Conservation (phyloP, 2,329 filamentous ascomycete species). For the Calonectria pteridis region DNA sequence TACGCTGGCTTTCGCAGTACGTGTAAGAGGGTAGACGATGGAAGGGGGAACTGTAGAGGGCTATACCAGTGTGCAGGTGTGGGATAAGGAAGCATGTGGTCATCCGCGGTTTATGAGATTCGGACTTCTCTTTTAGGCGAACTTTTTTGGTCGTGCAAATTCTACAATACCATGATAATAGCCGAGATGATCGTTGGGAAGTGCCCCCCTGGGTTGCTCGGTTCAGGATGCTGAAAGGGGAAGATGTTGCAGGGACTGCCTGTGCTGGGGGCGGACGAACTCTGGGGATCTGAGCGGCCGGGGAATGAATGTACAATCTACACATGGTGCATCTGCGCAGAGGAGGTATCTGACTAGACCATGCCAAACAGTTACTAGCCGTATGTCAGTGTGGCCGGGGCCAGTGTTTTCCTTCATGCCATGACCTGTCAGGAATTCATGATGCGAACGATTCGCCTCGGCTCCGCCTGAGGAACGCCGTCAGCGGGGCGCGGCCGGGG, state of each 20-base stretch:
- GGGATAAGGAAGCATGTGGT: conserved; percentile 33
- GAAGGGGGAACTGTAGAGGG: conserved; percentile 26
- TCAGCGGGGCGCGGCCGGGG: conserved; percentile 21
- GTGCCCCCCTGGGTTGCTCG: neutral
- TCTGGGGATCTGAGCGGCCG: conserved; percentile 14
- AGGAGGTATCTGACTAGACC: neutral
- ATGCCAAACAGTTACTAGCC: neutral
- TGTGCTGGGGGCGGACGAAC: conserved; percentile 4
- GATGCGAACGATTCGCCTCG: conserved; percentile 2
- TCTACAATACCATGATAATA: conserved; percentile 39
- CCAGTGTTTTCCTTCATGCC: neutral
- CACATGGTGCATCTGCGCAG: neutral
- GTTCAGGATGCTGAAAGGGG: conserved; percentile 16
- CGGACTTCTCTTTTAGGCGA: conserved; percentile 52
- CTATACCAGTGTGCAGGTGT: conserved; percentile 38
- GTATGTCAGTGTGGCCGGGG: neutral
- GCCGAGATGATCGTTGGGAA: conserved; percentile 22
- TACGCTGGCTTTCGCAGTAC: conserved; percentile 93
- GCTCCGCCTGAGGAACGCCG: conserved; percentile 25
- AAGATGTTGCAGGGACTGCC: conserved; percentile 7
- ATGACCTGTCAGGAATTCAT: conserved; percentile 1
- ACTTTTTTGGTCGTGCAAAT: conserved; percentile 50
- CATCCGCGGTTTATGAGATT: conserved; percentile 49
- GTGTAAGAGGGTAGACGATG: conserved; percentile 68
- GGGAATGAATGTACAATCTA: conserved; percentile 9